Base-by-base conservation (phyloP, 108 stramenopile genomes). In the Skeletonema marinoi region DNA sequence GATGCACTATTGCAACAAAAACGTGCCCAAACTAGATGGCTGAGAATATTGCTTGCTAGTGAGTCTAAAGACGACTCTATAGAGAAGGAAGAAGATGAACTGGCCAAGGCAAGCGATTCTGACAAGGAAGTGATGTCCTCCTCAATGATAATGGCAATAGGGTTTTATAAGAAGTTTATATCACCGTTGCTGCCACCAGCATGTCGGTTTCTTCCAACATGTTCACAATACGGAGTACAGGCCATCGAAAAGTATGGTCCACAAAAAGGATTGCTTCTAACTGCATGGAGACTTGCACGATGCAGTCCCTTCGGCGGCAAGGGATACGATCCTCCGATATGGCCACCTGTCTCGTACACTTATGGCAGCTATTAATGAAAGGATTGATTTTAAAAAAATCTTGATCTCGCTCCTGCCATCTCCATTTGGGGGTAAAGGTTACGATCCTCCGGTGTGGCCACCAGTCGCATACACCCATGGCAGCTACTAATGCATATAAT, bases 151-250 rank as follows among this genome's bases (percentile, higher is more conserved):
- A 87, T 81, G 13, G 80, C 89, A 7, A 89, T 94, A 68, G 89
- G 93, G 3, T 78, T 93, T 61, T 96, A 96, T 78, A 96, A 94
- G 65, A 71, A 84, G 54, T 91, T 86, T 59, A 91, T 96, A 29
- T 90, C 89, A 46, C 96, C 96, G 3, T 62, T 94, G 30, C 71
- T 96, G 31, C 96, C 96, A 31, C 93, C 93, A 14, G 92, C 93
- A 32, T 96, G 96, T 78, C 88, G 96, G 21, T 96, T 96, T 67
- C 66, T 94, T 29, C 96, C 96, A 32, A 94, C 96, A 9, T 96
- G 96, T 70, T 87, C 85, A 66, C 92, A 93, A 71, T 94, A 96
- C 65, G 93, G 92, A 2, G 91, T 93, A 0, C 92, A 93, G 65
- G 93, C 96, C 3, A 94, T 96, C 35, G 54, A 91, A 70, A 86